Conservation (phyloP, 768 basidiomycete species). For the Chlorophyllum brunneum region DNA sequence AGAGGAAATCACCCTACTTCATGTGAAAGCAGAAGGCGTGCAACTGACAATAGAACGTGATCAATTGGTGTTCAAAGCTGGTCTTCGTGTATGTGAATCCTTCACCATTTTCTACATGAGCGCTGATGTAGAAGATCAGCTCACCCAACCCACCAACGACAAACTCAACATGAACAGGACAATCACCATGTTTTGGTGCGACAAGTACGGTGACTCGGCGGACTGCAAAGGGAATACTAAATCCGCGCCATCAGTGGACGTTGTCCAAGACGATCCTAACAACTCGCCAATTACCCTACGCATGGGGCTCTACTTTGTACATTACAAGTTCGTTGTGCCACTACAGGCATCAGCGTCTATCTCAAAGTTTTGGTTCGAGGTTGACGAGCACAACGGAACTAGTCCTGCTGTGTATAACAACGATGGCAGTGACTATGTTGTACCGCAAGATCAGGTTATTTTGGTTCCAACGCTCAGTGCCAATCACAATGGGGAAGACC, state of each 20-base stretch:
- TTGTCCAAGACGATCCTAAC: slow-evolving; percentile 27
- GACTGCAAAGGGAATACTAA: slow-evolving; percentile 31
- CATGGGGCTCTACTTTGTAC: slow-evolving; percentile 32
- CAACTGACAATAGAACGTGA: slow-evolving; percentile 33
- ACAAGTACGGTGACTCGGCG: slow-evolving; percentile 30
- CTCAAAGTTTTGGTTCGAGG: slow-evolving; percentile 46
- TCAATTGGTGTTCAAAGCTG: slow-evolving; percentile 36
- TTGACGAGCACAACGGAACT: slow-evolving; percentile 41
- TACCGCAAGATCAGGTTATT: slow-evolving; percentile 39
- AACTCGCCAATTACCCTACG: slow-evolving; percentile 32
- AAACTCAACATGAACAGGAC: slow-evolving; percentile 34
- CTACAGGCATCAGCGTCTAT: slow-evolving; percentile 37
- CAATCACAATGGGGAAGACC: slow-evolving; percentile 21
- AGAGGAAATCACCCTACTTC: slow-evolving; percentile 38
- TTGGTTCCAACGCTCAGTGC: slow-evolving; percentile 38
- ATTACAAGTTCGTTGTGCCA: slow-evolving; percentile 42
- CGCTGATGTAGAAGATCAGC: slow-evolving; percentile 17
- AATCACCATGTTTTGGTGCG: slow-evolving; percentile 41
- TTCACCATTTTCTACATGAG: background rate
- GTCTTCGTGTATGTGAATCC: slow-evolving; percentile 30
- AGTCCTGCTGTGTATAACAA: slow-evolving; percentile 34
- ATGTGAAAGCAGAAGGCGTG: slow-evolving; percentile 35
- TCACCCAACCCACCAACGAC: slow-evolving; percentile 29
- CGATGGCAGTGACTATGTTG: slow-evolving; percentile 36
- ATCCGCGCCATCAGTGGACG: slow-evolving; percentile 27